Evolutionary conservation across 2,329 filamentous ascomycete genomes (phyloP), one percentile per base, ranked within the genome.

Genomic region (Beauveria rudraprayagi): DNA sequence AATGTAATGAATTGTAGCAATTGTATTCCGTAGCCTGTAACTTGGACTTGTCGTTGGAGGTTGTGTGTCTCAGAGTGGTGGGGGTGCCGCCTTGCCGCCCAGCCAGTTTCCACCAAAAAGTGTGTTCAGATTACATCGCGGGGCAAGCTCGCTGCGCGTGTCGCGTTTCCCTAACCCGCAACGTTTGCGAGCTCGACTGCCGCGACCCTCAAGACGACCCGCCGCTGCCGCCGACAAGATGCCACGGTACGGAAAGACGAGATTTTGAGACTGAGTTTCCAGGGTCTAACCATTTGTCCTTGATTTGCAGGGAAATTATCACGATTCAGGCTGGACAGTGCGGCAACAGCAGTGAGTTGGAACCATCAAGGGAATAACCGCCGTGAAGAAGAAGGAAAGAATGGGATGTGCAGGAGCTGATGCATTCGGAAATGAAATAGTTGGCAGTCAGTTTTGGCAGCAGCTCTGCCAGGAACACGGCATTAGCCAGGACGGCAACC

Each of bases 321-420:
- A 99, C 95, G 65, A 89, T 99, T 70, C 94, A 99, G 79, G 93
- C 95, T 66, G 94, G 94, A 83, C 94, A 97, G 78, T 97, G 94
- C 83, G 94, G 93, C 84, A 97, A 97, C 80, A 97, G 92, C 85
- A 93, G 92, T 96, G 74, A 81, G 90, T 89, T 64, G 65, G 65
- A 63, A 48, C 54, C 62, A 62, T 62, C 52, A 11, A 37, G 11
- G 34, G 11, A 14, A 34, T 14, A 5, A 34, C 30, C 10, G 30
- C 11, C 34, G 34, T 37, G 11, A 37, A 14, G 34, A 37, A 37
- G 34, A 14, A 37, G 5, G 3, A 14, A 37, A 5, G 3, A 28
- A 55, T 24, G 22, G 22, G n/a, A 46, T 16, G 34, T 37, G 34
- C 11, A 14, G 11, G 11, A 37, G 34, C 34, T 37, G 34, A 37